Evolutionary conservation across 441 rosid genomes (phyloP).

Genomic region (Jatropha multifida): DNA sequence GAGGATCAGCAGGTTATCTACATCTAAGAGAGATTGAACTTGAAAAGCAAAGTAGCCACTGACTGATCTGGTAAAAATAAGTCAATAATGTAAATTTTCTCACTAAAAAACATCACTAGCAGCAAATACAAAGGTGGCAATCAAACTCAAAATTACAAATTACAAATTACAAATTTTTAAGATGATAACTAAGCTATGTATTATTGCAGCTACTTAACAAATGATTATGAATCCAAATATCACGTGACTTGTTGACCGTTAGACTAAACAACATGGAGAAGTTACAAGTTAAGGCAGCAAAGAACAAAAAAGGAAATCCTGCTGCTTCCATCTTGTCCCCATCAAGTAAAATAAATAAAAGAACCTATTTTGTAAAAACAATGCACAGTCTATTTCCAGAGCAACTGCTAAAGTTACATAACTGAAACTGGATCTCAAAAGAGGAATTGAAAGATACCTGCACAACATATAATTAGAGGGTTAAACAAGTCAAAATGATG

Average conservation of each 20-base stretch:
- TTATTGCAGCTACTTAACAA: conserved; percentile 16
- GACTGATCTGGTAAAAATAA: background rate
- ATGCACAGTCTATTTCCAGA: conserved; percentile 15
- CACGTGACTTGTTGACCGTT: background rate
- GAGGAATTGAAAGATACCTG: conserved; percentile 29
- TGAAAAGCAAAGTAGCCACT: background rate
- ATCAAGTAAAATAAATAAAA: background rate
- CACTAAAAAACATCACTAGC: background rate
- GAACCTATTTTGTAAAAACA: background rate
- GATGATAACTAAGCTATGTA: background rate
- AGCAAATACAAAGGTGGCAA: background rate
- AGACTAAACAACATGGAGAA: conserved; percentile 5
- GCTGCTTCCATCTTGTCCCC: conserved; percentile 28
- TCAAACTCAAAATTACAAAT: background rate
- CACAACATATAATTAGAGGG: conserved; percentile 8
- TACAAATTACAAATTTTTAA: too few species aligned
- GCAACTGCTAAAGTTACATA: conserved; percentile 8
- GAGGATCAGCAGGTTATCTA: background rate
- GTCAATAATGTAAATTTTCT: background rate
- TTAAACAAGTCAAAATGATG: background rate
- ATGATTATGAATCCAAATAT: conserved; percentile 21
- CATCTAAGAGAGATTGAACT: background rate
- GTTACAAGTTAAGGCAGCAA: conserved; percentile 28
- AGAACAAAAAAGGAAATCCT: conserved; percentile 26
- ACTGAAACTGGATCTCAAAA: conserved; percentile 24